Percentiles rank a stretch among this genome's conserved stretches.
phyloP scores from a whole-genome alignment of 2,329 filamentous ascomycete genomes.

The Ramichloridium luteum region DNA sequence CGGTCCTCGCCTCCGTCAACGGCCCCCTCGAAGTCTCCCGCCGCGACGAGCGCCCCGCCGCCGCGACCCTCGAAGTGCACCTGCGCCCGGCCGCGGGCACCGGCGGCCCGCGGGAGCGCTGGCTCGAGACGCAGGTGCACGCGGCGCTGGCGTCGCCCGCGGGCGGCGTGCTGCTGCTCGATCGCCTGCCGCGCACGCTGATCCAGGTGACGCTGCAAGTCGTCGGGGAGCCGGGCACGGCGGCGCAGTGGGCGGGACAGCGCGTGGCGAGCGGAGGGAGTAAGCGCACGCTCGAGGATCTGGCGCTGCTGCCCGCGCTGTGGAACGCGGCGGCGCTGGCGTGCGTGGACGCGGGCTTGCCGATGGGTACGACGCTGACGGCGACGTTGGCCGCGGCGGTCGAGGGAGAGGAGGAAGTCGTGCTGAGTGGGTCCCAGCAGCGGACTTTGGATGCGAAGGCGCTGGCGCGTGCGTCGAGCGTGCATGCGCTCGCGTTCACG shows the following conservation, averaged over 20 bases:
- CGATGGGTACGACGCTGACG: constrained; percentile 60
- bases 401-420: constrained; percentile 24
- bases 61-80: constrained; percentile 80
- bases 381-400: constrained; percentile 55
- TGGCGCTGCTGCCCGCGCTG: constrained; percentile 68
- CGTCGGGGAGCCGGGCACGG: constrained; percentile 10
- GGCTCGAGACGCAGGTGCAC: constrained; percentile 67
- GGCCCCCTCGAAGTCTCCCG: constrained; percentile 83
- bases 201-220: constrained; percentile 77
- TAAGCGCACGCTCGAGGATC: constrained; percentile 42
- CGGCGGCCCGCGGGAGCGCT: constrained; percentile 50
- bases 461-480: too few species aligned
- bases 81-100: constrained; percentile 76
- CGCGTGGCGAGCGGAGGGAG: constrained; percentile 56
- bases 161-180: constrained; percentile 60
- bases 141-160: constrained; percentile 58
- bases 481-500: constrained; percentile 79
- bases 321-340: constrained; percentile 68
- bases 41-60: constrained; percentile 82
- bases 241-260: too few species aligned
- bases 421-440: constrained; percentile 48
- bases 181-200: constrained; percentile 62
- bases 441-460: constrained; percentile 49
- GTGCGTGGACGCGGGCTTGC: constrained; percentile 70
- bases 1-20: constrained; percentile 75